Evolutionary conservation across 257 asterid genomes (phyloP).

Genomic region (Solanum gracilifrons): DNA sequence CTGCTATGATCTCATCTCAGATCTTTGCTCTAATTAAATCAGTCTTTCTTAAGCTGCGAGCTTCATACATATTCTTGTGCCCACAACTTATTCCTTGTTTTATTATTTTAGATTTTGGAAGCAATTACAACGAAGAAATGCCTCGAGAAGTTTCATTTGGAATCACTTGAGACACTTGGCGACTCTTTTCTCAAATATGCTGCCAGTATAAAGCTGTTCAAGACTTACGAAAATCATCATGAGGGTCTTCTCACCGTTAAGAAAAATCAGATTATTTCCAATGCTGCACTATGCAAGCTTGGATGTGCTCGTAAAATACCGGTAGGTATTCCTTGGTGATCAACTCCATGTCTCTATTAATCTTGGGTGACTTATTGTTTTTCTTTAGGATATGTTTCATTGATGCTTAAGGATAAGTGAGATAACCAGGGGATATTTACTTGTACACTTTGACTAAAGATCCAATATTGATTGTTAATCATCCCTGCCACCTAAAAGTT

Average conservation of each 20-base stretch:
- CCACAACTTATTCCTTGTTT: not conserved
- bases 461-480: not conserved
- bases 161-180: conserved; percentile 86
- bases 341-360: not conserved
- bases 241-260: conserved; percentile 67
- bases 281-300: conserved; percentile 56
- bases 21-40: not conserved
- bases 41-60: not conserved
- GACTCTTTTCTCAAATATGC: conserved; percentile 88
- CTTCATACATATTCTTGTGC: not conserved
- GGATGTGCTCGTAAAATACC: conserved; percentile 59
- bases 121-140: conserved; percentile 83
- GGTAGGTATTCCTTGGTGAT: conserved; percentile 26
- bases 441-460: not conserved
- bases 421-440: not conserved
- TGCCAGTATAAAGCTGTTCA: conserved; percentile 55
- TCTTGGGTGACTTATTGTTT: not conserved
- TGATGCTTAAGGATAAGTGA: not conserved
- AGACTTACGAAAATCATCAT: conserved; percentile 40
- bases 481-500: not conserved
- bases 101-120: conserved; percentile 51
- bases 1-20: not conserved
- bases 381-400: not conserved
- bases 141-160: conserved; percentile 62
- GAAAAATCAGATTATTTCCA: conserved; percentile 39